Evolutionary conservation across 495 filamentous ascomycete species (phyloP), one percentile per base, ranked within the genome.

Genomic region (Neurospora sp.): DNA sequence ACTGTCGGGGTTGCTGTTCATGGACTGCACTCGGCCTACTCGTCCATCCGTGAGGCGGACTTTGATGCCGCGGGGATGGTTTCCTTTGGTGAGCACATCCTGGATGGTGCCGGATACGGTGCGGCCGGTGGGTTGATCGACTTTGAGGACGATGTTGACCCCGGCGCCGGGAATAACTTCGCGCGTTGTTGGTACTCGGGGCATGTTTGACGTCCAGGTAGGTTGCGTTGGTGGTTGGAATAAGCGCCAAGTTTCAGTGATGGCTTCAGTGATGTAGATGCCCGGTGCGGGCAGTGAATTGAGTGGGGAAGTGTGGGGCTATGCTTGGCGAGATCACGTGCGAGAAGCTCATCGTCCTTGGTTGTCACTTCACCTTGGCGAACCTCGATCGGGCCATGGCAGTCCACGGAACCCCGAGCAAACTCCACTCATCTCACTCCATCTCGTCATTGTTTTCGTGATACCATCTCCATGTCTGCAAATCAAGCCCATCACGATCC

Each of bases 51-150:
- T 77, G 2, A 93, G 81, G 3, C 90, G 86, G 18, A 94, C 91
- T 81, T 94, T 94, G 81, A 94, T 91, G 69, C 91, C 91, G 40
- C 89, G 84, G n/a, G 89, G 88, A 74, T 94, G 91, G 71, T 92
- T 86, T 14, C 90, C 91, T 10, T 83, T 78, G n/a, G 91, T 93
- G 27, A 93, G 81, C 8, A 93, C 79, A 22, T 91, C 86, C 40
- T 81, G 81, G 5, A 93, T 87, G 0, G 81, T 79, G 11, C 91
- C 91, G 66, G 82, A 81, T 3, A 92, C 90, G 75, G 91, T 87
- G 46, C 86, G 86, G 12, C 91, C 91, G 2, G 91, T 92, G 0
- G 84, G 86, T 76, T 94, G 91, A 76, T 94, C 91, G 14, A 79
- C 83, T 76, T 94, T 94, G 38, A 92, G 84, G 3, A 93, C 82